These are phyloP conservation scores for Linnemannia zychae DNA, from an alignment of 192 early-diverging fungal genomes.

Conservation along the genomic window DNA sequence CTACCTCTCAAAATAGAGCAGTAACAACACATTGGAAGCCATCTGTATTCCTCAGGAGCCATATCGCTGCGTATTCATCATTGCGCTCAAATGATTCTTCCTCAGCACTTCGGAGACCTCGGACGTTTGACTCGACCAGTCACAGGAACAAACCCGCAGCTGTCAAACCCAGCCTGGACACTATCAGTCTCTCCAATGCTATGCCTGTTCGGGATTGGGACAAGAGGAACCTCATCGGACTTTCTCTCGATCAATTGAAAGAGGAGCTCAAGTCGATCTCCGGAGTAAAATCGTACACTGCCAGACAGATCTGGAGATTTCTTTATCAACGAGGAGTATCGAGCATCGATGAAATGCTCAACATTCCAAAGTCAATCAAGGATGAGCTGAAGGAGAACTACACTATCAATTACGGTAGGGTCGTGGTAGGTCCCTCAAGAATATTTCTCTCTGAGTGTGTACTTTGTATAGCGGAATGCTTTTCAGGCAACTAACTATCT, in stretches of 20 bases:
- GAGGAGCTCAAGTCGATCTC: conserved; percentile 41
- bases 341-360: conserved; percentile 76
- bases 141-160: conserved; percentile 35
- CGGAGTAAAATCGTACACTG: conserved; percentile 56
- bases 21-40: neutral
- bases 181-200: neutral
- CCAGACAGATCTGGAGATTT: conserved; percentile 59
- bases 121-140: conserved; percentile 50
- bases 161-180: neutral
- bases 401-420: conserved; percentile 69
- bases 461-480: too few relatives aligned
- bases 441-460: conserved; percentile 6
- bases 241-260: conserved; percentile 48
- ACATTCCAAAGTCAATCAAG: conserved; percentile 66
- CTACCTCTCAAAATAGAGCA: neutral
- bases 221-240: conserved; percentile 64
- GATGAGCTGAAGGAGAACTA: conserved; percentile 62
- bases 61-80: neutral
- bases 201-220: conserved; percentile 37
- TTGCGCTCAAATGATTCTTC: neutral
- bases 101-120: conserved; percentile 23
- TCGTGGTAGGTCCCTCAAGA: conserved; percentile 58
- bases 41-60: neutral
- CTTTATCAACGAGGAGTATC: conserved; percentile 70
- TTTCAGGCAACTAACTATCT: too few relatives aligned